Evolutionary conservation across 140 eudicot genomes (phyloP).

Genomic region (Erigeron philadelphicus): DNA sequence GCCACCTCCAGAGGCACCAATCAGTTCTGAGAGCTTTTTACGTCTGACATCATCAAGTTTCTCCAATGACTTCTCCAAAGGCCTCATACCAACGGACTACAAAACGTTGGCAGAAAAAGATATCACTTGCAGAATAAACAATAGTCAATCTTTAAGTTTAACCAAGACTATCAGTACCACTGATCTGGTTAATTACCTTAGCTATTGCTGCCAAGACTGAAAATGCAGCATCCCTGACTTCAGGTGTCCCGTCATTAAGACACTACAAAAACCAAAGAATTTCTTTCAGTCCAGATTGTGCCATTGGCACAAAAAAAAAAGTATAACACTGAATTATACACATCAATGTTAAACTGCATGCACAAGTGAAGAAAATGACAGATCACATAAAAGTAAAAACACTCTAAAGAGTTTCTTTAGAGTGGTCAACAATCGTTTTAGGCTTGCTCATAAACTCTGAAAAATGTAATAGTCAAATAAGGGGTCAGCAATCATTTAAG

Average conservation of each 20-base stretch:
- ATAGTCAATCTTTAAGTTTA: neutral
- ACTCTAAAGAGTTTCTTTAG: no score
- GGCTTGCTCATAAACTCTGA: conserved; percentile 1
- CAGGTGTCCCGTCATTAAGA: conserved; percentile 98
- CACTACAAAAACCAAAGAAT: conserved; percentile 43
- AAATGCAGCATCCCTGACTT: conserved; percentile 98
- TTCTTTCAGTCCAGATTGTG: neutral
- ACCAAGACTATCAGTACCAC: neutral
- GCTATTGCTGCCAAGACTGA: conserved; percentile 93
- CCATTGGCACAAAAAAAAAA: no score
- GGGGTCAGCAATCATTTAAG: neutral
- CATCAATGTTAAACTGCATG: conserved; percentile 1
- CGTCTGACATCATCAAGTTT: conserved; percentile 92
- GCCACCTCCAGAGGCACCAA: conserved; percentile 76
- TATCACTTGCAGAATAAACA: neutral
- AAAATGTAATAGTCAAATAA: neutral
- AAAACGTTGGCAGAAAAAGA: conserved; percentile 1
- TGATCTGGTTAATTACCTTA: conserved; percentile 43
- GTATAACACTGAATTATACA: neutral
- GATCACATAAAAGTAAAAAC: neutral
- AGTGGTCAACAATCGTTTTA: neutral
- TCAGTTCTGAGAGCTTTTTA: conserved; percentile 95
- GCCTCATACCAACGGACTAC: conserved; percentile 96
- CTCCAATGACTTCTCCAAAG: conserved; percentile 91
- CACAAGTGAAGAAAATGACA: neutral